Base-by-base conservation (phyloP, 2,329 filamentous ascomycete genomes). In the Ceratocystis papillata region DNA sequence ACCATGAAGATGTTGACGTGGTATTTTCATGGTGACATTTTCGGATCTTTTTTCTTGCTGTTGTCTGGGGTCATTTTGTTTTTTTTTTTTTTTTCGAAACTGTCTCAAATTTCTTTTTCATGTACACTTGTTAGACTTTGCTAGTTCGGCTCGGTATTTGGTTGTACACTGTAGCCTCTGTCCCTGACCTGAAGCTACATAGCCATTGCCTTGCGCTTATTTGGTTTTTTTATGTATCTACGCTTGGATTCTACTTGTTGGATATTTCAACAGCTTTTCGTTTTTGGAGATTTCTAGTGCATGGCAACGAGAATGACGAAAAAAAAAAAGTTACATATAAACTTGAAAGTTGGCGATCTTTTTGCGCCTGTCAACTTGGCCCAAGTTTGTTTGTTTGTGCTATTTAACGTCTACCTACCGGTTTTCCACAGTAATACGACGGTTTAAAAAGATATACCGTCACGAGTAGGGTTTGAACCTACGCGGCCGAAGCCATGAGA, bases 391-490 rank as follows among this genome's bases (percentile, higher is more conserved):
- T 22, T 22, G 22, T 22, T 22, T 22, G 2, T 22, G 22, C 2
- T 22, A 22, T 2, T 22, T 22, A 22, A 22, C 22, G 22, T 22
- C 22, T 22, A 22, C 22, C 22, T 22, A 22, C 22, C 2, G 22
- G 2, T 2, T 22, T 22, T 22, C 22, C 22, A 22, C 22, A 22
- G 22, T 22, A 22, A 22, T 2, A 22, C 22, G 2, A 22, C 22
- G 22, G 22, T 22, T 2, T 7, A 33, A 33, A 7, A 33, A 33
- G 30, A 2, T 7, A 2, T 33, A 2, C 2, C 66, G 66, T 67
- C 66, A 67, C 66, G 66, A 67, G 66, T 67, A 67, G 66, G 66
- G 66, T 67, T 67, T 63, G 66, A 67, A 67, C 66, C 66, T 67
- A 67, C 66, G 66, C 66, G 66, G 55, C 66, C 66, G 66, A 67